Percentiles rank a stretch among this genome's conserved stretches.
Conservation (phyloP, 768 basidiomycete species). For the Mycena haematopus region DNA sequence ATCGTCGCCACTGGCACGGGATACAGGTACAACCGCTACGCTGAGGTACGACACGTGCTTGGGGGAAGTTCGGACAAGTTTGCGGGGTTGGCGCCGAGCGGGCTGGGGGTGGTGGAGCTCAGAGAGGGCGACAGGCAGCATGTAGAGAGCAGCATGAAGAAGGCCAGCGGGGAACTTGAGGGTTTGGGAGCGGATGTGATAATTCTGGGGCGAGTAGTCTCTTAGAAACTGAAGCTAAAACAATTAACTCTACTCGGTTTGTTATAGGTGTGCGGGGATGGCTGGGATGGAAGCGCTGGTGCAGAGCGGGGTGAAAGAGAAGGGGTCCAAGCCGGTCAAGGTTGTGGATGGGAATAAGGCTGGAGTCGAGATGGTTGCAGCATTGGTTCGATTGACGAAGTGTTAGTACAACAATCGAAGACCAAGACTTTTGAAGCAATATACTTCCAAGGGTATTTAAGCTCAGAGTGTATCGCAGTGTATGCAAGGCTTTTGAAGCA, state of each 20-base stretch:
- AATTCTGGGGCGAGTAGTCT: no score
- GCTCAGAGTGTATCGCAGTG: no score
- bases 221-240: no score
- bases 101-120: conserved; percentile 43
- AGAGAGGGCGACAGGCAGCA: conserved; percentile 38
- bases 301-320: conserved; percentile 36
- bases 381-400: conserved; percentile 36
- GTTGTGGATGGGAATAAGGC: conserved; percentile 49
- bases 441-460: no score
- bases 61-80: conserved; percentile 43
- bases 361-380: conserved; percentile 42
- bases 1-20: conserved; percentile 45
- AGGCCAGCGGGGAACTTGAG: conserved; percentile 38
- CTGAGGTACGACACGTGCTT: conserved; percentile 42
- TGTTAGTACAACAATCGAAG: background rate
- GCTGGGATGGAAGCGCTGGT: conserved; percentile 45
- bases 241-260: no score
- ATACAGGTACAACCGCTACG: conserved; percentile 41
- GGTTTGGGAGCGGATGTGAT: conserved; percentile 44
- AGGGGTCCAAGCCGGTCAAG: conserved; percentile 34
- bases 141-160: conserved; percentile 40
- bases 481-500: no score
- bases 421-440: background rate
- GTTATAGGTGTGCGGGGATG: conserved; percentile 49
- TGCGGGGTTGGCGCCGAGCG: conserved; percentile 41